These are phyloP conservation scores for Lobosporangium transversale DNA, from an alignment of 192 early-diverging fungal genomes.

Conservation along the genomic window DNA sequence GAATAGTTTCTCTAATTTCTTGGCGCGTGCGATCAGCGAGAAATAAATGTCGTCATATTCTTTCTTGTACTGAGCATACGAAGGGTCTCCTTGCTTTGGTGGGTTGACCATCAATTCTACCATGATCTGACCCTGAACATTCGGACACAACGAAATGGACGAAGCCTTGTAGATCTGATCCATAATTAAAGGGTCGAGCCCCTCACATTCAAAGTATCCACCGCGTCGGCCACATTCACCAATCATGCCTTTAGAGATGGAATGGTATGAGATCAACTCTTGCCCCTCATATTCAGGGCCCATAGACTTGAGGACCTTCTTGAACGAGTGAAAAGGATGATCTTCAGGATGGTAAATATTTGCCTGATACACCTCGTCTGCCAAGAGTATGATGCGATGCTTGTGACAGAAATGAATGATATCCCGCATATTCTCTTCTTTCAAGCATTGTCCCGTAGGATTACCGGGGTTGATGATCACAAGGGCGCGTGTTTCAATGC, in stretches of 20 bases:
- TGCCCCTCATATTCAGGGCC: slow-evolving; percentile 69
- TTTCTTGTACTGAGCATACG: slow-evolving; percentile 74
- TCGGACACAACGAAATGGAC: slow-evolving; percentile 92
- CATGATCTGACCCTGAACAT: slow-evolving; percentile 94
- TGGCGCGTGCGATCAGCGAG: slow-evolving; percentile 81
- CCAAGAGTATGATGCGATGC: slow-evolving; percentile 86
- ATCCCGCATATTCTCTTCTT: slow-evolving; percentile 85
- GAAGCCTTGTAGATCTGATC: slow-evolving; percentile 93
- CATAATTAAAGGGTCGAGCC: slow-evolving; percentile 78
- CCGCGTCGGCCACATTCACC: slow-evolving; percentile 98
- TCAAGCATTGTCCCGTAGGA: slow-evolving; percentile 94
- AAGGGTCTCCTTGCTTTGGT: slow-evolving; percentile 81
- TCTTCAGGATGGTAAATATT: slow-evolving; percentile 85
- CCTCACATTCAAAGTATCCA: slow-evolving; percentile 95
- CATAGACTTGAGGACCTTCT: slow-evolving; percentile 90
- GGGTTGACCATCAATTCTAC: slow-evolving; percentile 95
- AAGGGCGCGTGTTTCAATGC: slow-evolving; percentile 90
- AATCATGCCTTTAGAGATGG: slow-evolving; percentile 96
- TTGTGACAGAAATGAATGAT: slow-evolving; percentile 87
- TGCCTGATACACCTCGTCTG: slow-evolving; percentile 99
- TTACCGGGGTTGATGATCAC: slow-evolving; percentile 99
- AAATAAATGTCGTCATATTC: slow-evolving; percentile 82
- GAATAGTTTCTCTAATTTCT: slow-evolving; percentile 76
- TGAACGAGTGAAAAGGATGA: slow-evolving; percentile 95
- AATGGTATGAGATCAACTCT: slow-evolving; percentile 97